phyloP scores from a whole-genome alignment of 306 rosid genomes.

The Quillaja saponaria region DNA sequence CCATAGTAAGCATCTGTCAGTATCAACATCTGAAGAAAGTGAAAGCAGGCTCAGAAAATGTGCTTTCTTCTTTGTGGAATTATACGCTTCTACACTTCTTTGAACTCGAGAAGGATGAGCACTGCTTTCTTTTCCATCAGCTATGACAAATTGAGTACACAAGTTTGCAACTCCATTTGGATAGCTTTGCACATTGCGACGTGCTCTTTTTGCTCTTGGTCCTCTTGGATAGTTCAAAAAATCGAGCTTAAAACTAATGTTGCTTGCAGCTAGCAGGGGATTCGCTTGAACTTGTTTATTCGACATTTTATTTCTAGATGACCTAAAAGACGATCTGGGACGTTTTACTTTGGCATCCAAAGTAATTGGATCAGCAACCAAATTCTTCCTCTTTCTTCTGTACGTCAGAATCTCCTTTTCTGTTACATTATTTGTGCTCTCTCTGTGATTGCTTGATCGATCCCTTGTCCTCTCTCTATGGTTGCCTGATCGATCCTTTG shows the following conservation, averaged over 20 bases:
- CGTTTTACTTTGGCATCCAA: conserved; percentile 22
- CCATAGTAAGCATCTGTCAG: conserved; percentile 24
- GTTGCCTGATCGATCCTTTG: conserved; percentile 31
- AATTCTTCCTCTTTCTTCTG: conserved; percentile 45
- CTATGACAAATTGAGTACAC: conserved; percentile 22
- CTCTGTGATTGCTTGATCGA: conserved; percentile 30
- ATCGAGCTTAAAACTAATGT: conserved; percentile 34
- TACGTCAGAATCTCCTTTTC: conserved; percentile 30
- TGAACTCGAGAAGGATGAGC: conserved; percentile 20
- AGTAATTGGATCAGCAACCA: conserved; percentile 35
- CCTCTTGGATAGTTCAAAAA: conserved; percentile 55
- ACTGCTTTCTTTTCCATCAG: conserved; percentile 43
- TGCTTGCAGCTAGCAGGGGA: conserved; percentile 30
- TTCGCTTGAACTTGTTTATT: conserved; percentile 31
- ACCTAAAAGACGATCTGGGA: conserved; percentile 13
- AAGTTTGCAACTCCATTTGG: conserved; percentile 21
- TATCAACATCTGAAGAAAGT: conserved; percentile 25
- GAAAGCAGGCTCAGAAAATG: conserved; percentile 26
- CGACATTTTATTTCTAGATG: conserved; percentile 25
- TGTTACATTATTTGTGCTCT: conserved; percentile 24
- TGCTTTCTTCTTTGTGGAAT: conserved; percentile 29
- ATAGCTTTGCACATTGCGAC: conserved; percentile 31
- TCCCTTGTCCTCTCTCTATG: conserved; percentile 32
- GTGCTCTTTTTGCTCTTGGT: conserved; percentile 67
- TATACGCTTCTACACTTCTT: conserved; percentile 21